Percentiles rank a stretch among this genome's conserved stretches.
phyloP scores from a whole-genome alignment of 495 filamentous ascomycete genomes.

The Lophiostoma macrostomum region DNA sequence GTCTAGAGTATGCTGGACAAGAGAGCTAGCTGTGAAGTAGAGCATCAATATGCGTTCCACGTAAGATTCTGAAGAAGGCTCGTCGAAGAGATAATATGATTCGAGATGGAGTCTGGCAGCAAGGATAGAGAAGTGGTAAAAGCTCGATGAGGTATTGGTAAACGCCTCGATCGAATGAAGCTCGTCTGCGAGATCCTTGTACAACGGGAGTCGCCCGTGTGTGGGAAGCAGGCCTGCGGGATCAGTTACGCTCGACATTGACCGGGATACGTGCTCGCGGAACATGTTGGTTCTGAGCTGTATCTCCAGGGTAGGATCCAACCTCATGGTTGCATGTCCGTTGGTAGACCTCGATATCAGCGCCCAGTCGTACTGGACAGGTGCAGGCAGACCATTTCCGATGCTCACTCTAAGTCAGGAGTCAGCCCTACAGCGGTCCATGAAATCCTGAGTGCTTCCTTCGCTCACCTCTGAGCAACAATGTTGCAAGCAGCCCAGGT shows the following conservation, averaged over 20 bases:
- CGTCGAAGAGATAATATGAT: slow-evolving; percentile 12
- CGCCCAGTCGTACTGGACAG: slow-evolving; percentile 2
- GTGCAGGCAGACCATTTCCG: slow-evolving; percentile 6
- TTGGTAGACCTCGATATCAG: neutral
- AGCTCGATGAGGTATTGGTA: neutral
- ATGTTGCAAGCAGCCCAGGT: slow-evolving; percentile 92
- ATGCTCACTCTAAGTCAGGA: slow-evolving; percentile 11
- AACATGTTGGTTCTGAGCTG: slow-evolving; percentile 6
- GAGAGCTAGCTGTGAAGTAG: slow-evolving; percentile 1
- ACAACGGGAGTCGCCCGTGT: slow-evolving; percentile 2
- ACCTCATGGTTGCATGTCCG: neutral
- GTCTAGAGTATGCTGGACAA: slow-evolving; percentile 7
- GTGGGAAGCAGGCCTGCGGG: slow-evolving; percentile 3
- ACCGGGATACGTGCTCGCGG: slow-evolving; percentile 8
- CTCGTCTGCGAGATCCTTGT: slow-evolving; percentile 3
- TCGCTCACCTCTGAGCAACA: slow-evolving; percentile 76
- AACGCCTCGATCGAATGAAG: neutral
- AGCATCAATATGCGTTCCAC: slow-evolving; percentile 1
- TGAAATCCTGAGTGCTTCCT: too few relatives aligned
- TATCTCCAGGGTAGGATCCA: neutral
- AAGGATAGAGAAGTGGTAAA: slow-evolving; percentile 5
- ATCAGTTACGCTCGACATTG: slow-evolving; percentile 3
- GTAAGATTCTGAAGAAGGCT: slow-evolving; percentile 6
- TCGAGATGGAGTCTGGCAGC: slow-evolving; percentile 9
- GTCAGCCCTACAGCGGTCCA: too few relatives aligned